A percentile compares a stretch with the other conserved stretches of the same genome.
These are phyloP conservation scores for Cladosporium velox DNA, from an alignment of 2,329 filamentous ascomycete species.

Conservation along the genomic window DNA sequence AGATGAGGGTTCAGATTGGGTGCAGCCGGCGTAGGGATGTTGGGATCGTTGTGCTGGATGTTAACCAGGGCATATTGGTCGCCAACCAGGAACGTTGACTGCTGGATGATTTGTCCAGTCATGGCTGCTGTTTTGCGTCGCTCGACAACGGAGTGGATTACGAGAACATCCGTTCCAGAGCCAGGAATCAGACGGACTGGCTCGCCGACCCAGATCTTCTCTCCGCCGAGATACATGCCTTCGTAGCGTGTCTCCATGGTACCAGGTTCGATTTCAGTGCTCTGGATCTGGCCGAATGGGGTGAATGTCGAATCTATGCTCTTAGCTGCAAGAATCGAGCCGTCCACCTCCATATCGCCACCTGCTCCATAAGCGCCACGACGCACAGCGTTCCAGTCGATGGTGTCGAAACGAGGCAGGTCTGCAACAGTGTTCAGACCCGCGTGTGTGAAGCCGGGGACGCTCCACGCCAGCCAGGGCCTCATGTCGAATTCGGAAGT, in stretches of 20 bases:
- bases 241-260: constrained; percentile 51
- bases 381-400: constrained; percentile 53
- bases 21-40: constrained; percentile 38
- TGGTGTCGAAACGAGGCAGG: constrained; percentile 48
- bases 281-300: constrained; percentile 51
- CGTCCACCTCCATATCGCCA: constrained; percentile 56
- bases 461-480: constrained; percentile 61
- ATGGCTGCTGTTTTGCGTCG: constrained; percentile 26
- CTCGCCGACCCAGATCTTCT: constrained; percentile 63
- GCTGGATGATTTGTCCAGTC: constrained; percentile 29
- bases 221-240: constrained; percentile 58
- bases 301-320: constrained; percentile 58
- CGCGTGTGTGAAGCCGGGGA: constrained; percentile 52
- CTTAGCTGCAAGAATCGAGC: constrained; percentile 59
- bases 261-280: constrained; percentile 39
- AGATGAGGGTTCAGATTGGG: constrained; percentile 44
- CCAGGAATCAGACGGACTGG: constrained; percentile 54
- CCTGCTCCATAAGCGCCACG: constrained; percentile 47
- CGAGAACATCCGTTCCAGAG: constrained; percentile 52
- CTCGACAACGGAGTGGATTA: constrained; percentile 49
- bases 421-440: constrained; percentile 44
- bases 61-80: constrained; percentile 55
- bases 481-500: constrained; percentile 49
- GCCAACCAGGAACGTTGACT: constrained; percentile 47
- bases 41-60: constrained; percentile 40